Conservation (phyloP, 2,329 filamentous ascomycete genomes). For the Claviceps capensis region DNA sequence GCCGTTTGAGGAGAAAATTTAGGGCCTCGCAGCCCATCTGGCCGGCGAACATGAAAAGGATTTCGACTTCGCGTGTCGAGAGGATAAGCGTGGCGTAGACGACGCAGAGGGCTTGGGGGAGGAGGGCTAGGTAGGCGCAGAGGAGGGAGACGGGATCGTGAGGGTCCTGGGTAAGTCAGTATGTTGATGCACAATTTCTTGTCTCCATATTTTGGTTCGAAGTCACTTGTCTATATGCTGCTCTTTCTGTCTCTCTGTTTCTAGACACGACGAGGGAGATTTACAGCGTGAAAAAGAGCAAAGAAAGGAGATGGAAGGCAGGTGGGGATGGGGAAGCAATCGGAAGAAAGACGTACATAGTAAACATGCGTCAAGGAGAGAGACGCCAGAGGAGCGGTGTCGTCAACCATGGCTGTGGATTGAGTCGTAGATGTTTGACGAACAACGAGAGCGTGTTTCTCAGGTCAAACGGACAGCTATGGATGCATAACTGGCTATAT, state of each 20-base stretch:
- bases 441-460: neutral
- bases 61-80: slow-evolving; percentile 81
- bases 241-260: neutral
- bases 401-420: slow-evolving; percentile 13
- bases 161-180: slow-evolving; percentile 52
- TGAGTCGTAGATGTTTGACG: neutral
- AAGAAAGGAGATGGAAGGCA: neutral
- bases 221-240: neutral
- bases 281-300: too few relatives aligned
- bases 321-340: too few relatives aligned
- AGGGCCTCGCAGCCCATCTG: slow-evolving; percentile 84
- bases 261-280: too few relatives aligned
- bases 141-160: slow-evolving; percentile 70
- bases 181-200: neutral
- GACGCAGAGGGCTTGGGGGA: slow-evolving; percentile 83
- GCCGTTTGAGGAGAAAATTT: slow-evolving; percentile 79
- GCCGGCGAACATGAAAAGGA: slow-evolving; percentile 78
- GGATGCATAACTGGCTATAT: neutral
- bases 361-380: slow-evolving; percentile 91
- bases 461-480: neutral
- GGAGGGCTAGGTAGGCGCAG: slow-evolving; percentile 86
- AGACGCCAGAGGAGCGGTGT: slow-evolving; percentile 57
- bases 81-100: slow-evolving; percentile 83
- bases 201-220: neutral
- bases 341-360: slow-evolving; percentile 49